Base-by-base conservation (phyloP, 192 early-diverging fungal genomes). In the Rhizophagus prolifer region DNA sequence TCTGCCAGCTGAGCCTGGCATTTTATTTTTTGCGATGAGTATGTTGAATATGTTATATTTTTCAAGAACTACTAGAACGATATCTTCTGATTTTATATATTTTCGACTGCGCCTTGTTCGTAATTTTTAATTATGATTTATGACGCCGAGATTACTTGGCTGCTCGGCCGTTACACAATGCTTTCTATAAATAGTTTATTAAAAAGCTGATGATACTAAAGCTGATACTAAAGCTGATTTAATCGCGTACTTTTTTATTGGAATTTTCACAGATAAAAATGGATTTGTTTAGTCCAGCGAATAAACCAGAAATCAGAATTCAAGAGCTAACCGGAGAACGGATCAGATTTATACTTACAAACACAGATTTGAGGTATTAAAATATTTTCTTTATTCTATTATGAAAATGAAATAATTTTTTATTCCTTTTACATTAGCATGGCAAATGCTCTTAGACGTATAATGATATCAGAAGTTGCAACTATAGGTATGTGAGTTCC, bases 391-490 rank as follows among this genome's bases (percentile, higher is more conserved):
- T 67, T 78, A 9, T 61, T 70, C 16, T 34, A 80, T 44, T 63
- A 30, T 16, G 5, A 63, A 38, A 38, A 21, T 50, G 28, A 60
- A 75, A 30, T 23, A 34, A 41, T 25, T 14, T 25, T 31, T n/a
- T 47, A 31, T 41, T 30, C n/a, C n/a, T 44, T 50, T 54, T 50
- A 41, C 58, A 38, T 74, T 70, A 89, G 93, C 79, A 88, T 99
- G 8, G 96, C 97, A 38, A 99, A 99, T 83, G 88, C 95, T 19
- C 82, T 99, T 26, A 90, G 97, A 64, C 87, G 97, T 66, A 86
- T 92, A n/a, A 98, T 99, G 96, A 95, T 99, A 77, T 92, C 96
- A 26, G 97, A 99, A 80, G 96, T 99, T 25, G 94, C 96, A 14
- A 99, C 97, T 7, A 95, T 98, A 80, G 88, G 87, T 88, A 82